Evolutionary conservation across 176 grass and related monocot genomes (phyloP).

Genomic region (Triticum monococcum): DNA sequence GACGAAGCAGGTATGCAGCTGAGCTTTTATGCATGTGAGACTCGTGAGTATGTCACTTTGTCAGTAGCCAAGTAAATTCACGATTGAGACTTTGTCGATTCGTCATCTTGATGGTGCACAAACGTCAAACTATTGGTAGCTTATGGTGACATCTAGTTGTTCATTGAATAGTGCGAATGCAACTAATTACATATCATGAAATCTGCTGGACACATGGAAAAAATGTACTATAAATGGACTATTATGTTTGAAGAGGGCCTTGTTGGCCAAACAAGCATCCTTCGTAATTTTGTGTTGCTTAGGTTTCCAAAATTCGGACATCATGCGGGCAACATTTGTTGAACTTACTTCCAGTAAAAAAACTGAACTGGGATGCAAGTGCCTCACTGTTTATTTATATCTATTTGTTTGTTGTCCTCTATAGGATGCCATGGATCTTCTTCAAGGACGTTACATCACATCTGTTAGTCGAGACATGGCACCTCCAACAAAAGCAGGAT

Average conservation of each 20-base stretch:
- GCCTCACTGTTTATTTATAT: background rate
- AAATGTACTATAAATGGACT: background rate
- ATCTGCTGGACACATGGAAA: background rate
- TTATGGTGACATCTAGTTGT: background rate
- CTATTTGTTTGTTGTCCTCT: constrained; percentile 34
- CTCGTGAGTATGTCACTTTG: background rate
- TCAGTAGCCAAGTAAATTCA: background rate
- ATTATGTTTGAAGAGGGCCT: background rate
- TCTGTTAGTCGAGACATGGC: constrained; percentile 78
- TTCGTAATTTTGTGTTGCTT: background rate
- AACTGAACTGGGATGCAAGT: background rate
- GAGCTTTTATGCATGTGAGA: constrained; percentile 27
- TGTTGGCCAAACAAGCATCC: constrained; percentile 9
- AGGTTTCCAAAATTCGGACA: background rate
- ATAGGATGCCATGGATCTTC: constrained; percentile 97
- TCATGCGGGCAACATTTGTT: background rate
- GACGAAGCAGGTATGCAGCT: constrained; percentile 75
- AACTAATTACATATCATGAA: background rate
- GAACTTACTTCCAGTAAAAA: constrained; percentile 10
- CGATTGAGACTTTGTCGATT: background rate
- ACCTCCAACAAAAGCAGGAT: constrained; percentile 62
- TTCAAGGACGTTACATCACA: constrained; percentile 87
- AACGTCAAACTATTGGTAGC: background rate
- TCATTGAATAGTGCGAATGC: background rate
- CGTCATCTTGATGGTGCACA: constrained; percentile 9